Conservation (phyloP, 371 early-diverging fungal genomes). For the Apophysomyces variabilis region DNA sequence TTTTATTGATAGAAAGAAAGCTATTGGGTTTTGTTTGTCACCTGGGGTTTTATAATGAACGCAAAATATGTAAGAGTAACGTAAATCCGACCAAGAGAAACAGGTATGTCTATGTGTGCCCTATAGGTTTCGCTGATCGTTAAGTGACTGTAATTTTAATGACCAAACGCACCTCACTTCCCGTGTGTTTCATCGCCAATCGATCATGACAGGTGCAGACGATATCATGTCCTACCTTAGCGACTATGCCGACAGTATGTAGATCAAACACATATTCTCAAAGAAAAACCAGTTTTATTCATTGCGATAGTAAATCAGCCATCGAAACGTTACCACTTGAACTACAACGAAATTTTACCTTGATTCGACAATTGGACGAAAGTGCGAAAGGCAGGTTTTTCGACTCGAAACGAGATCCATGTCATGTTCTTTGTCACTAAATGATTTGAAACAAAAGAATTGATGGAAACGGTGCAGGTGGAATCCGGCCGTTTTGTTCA, state of each 20-base stretch:
- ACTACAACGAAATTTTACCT: slow-evolving; percentile 87
- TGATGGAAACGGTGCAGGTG: slow-evolving; percentile 63
- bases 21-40: no score
- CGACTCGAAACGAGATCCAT: background rate
- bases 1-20: background rate
- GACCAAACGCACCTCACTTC: no score
- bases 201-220: slow-evolving; percentile 12
- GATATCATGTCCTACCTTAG: slow-evolving; percentile 63
- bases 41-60: no score
- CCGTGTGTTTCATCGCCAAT: no score
- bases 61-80: no score
- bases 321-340: slow-evolving; percentile 88
- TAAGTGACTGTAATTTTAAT: no score
- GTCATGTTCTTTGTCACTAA: background rate
- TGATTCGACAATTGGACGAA: slow-evolving; percentile 91
- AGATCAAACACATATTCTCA: background rate
- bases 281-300: background rate
- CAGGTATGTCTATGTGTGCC: no score
- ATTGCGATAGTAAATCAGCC: slow-evolving; percentile 45
- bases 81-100: no score
- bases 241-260: slow-evolving; percentile 84
- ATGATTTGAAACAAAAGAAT: slow-evolving; percentile 30
- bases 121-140: no score
- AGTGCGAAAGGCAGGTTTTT: slow-evolving; percentile 64
- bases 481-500: slow-evolving; percentile 49